These are phyloP conservation scores for Verticillium albo-atrum DNA, from an alignment of 2,329 filamentous ascomycete species.

Conservation along the genomic window DNA sequence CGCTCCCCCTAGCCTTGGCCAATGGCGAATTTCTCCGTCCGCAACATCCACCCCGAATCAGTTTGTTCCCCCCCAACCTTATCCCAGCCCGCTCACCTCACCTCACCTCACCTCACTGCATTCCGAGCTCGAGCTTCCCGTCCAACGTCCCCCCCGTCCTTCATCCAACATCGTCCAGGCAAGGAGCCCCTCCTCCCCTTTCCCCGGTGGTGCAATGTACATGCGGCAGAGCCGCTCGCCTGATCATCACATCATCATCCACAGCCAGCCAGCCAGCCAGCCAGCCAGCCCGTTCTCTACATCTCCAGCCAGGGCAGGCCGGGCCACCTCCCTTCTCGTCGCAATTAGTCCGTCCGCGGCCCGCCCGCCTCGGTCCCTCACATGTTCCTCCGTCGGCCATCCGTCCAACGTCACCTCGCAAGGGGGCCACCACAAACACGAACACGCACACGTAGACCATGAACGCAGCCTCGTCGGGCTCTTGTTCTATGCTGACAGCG, in stretches of 20 bases:
- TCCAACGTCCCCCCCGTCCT: background rate
- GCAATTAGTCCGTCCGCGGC: background rate
- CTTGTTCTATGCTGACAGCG: background rate
- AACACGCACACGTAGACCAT: background rate
- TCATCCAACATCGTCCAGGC: background rate
- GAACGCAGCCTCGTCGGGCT: background rate
- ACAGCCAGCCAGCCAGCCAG: too few relatives aligned
- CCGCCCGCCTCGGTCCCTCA: background rate
- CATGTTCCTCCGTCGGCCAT: background rate
- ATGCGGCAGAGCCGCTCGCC: background rate
- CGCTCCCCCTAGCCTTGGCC: background rate
- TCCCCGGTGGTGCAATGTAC: background rate
- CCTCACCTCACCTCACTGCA: too few relatives aligned
- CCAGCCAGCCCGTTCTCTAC: background rate
- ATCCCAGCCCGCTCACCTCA: background rate
- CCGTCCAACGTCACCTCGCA: background rate
- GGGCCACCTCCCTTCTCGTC: background rate
- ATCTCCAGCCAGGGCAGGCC: background rate
- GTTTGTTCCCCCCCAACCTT: background rate
- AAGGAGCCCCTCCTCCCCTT: background rate
- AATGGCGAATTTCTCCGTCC: constrained; percentile 12
- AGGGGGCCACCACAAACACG: too few relatives aligned
- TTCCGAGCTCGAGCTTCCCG: too few relatives aligned
- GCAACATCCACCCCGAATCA: background rate
- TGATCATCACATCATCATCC: background rate